phyloP scores from a whole-genome alignment of 208 protist species.

The Angomonas deanei region DNA sequence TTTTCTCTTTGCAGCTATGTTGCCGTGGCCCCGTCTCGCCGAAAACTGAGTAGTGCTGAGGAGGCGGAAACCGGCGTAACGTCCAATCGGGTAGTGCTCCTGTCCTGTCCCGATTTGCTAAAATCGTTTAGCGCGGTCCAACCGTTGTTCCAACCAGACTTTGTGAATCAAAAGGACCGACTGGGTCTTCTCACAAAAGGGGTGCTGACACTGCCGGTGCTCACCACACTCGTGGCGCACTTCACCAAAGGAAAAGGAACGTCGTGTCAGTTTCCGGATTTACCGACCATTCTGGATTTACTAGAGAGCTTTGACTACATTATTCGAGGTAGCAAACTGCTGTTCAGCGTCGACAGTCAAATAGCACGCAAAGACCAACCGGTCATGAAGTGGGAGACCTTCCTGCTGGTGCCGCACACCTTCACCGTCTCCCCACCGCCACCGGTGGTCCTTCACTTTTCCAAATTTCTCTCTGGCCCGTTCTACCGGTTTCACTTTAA shows the following conservation, averaged over 20 bases:
- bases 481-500: constrained; percentile 79
- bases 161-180: not conserved
- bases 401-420: constrained; percentile 55
- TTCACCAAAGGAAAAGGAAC: too few relatives aligned
- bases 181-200: constrained; percentile 1
- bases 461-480: constrained; percentile 61
- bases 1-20: constrained; percentile 22
- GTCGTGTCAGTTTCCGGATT: too few relatives aligned
- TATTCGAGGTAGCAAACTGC: constrained; percentile 30
- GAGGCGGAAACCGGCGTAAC: too few relatives aligned
- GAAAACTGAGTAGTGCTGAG: too few relatives aligned
- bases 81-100: not conserved
- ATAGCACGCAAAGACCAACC: too few relatives aligned
- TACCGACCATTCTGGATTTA: constrained; percentile 36
- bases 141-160: not conserved
- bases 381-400: constrained; percentile 36
- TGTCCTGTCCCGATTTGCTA: not conserved
- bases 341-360: constrained; percentile 12
- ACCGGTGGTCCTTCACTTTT: constrained; percentile 41
- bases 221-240: not conserved
- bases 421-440: constrained; percentile 43
- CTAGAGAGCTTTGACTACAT: constrained; percentile 36
- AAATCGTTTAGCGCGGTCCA: not conserved
- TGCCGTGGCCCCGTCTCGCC: too few relatives aligned
- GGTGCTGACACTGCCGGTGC: not conserved